Conservation (phyloP, 192 early-diverging fungal genomes). For the Coemansia sp. region DNA sequence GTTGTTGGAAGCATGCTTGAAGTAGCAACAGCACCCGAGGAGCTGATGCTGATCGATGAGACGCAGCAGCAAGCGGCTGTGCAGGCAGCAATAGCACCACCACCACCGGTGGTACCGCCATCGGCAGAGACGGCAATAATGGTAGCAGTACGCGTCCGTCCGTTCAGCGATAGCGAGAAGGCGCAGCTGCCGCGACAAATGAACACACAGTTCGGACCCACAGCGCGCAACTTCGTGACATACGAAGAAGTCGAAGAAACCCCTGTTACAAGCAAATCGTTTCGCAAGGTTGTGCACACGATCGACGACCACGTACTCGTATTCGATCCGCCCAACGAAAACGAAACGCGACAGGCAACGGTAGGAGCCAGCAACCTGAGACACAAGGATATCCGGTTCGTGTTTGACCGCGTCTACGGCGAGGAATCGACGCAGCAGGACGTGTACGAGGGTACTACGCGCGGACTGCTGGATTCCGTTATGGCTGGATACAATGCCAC, state of each 20-base stretch:
- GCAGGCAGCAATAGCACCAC: background rate
- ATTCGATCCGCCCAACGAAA: constrained; percentile 70
- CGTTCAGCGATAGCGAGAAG: constrained; percentile 58
- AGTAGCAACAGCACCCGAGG: constrained; percentile 5
- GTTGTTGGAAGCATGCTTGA: constrained; percentile 7
- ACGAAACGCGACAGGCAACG: constrained; percentile 37
- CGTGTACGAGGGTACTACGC: constrained; percentile 69
- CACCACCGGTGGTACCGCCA: background rate
- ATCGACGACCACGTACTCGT: constrained; percentile 71
- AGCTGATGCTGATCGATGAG: background rate
- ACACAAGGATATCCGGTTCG: constrained; percentile 70
- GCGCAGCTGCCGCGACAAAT: constrained; percentile 40
- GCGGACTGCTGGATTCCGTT: constrained; percentile 66
- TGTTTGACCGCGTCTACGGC: constrained; percentile 77
- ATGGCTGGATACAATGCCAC: constrained; percentile 83
- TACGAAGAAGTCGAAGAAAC: constrained; percentile 32
- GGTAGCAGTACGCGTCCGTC: constrained; percentile 61
- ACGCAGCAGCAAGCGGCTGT: background rate
- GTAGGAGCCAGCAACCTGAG: constrained; percentile 60
- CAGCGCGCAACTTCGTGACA: constrained; percentile 44
- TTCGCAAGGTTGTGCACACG: constrained; percentile 62
- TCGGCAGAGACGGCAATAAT: constrained; percentile 45
- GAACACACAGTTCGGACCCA: constrained; percentile 50
- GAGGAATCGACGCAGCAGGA: constrained; percentile 70
- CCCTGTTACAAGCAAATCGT: background rate